Conservation (phyloP, 1,284 basidiomycete species). For the Ganoderma meredithae region DNA sequence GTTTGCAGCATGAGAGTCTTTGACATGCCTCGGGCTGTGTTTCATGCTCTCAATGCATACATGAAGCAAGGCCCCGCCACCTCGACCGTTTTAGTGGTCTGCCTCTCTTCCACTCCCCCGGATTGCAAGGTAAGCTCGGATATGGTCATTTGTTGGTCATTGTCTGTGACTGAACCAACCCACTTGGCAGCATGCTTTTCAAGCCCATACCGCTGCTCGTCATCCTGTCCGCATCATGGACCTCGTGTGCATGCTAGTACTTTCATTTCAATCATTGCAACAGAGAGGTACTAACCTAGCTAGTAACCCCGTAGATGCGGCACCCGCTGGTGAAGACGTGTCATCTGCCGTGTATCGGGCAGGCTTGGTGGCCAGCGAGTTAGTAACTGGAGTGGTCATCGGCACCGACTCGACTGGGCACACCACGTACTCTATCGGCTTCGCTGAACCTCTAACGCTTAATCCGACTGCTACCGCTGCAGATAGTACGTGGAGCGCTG, state of each 20-base stretch:
- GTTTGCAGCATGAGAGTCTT: no score
- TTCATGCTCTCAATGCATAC: no score
- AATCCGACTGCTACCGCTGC: neutral
- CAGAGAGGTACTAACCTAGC: neutral
- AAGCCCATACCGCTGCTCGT: neutral
- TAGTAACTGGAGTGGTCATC: neutral
- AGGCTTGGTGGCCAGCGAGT: neutral
- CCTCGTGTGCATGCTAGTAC: slow-evolving; percentile 2
- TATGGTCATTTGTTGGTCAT: no score
- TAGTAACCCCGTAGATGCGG: neutral
- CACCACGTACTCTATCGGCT: neutral
- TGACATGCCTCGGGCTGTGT: no score
- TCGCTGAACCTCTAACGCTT: neutral
- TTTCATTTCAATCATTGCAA: no score
- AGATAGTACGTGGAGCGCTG: neutral
- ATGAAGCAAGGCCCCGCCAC: no score
- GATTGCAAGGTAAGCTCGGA: no score
- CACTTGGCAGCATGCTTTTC: neutral
- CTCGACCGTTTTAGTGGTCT: no score
- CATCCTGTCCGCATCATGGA: neutral
- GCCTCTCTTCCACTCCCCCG: no score
- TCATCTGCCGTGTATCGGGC: neutral
- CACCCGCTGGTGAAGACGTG: neutral
- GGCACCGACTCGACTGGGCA: neutral
- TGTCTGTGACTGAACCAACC: no score